phyloP scores from a whole-genome alignment of 441 rosid species.

The Arabidopsis lyrata region DNA sequence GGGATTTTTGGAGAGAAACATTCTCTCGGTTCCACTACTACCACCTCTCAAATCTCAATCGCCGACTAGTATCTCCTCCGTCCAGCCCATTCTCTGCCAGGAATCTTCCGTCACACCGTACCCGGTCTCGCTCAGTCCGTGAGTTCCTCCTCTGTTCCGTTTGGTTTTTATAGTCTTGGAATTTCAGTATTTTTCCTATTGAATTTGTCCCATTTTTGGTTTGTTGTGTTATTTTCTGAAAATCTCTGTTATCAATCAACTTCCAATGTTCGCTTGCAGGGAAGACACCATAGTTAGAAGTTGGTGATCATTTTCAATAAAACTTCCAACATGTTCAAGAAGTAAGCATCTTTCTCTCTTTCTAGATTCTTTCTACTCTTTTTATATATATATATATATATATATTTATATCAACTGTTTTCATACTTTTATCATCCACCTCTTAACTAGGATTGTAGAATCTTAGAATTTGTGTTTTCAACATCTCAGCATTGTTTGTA shows the following conservation, averaged over 20 bases:
- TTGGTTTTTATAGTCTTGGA: not conserved
- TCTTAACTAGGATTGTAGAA: not conserved
- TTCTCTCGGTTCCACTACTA: not conserved
- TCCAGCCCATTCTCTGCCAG: not conserved
- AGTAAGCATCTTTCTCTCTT: conserved; percentile 36
- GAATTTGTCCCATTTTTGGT: not conserved
- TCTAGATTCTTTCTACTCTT: not conserved
- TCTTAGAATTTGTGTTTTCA: not conserved
- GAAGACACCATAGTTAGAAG: not conserved
- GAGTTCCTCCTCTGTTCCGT: conserved; percentile 9
- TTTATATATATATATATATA: no score
- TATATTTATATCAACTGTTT: not conserved
- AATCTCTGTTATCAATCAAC: not conserved
- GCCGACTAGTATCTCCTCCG: conserved; percentile 28
- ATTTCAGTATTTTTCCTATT: not conserved
- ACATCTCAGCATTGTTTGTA: not conserved
- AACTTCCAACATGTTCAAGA: conserved; percentile 41
- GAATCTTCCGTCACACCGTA: not conserved
- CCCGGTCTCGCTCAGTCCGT: not conserved
- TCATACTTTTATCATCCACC: conserved; percentile 2
- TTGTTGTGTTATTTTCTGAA: not conserved
- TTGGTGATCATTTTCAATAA: not conserved
- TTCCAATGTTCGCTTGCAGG: conserved; percentile 27
- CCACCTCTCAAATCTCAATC: conserved; percentile 33
- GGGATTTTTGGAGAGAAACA: not conserved